These are phyloP conservation scores for Didymella segeticola DNA, from an alignment of 2,329 filamentous ascomycete species.

Conservation along the genomic window DNA sequence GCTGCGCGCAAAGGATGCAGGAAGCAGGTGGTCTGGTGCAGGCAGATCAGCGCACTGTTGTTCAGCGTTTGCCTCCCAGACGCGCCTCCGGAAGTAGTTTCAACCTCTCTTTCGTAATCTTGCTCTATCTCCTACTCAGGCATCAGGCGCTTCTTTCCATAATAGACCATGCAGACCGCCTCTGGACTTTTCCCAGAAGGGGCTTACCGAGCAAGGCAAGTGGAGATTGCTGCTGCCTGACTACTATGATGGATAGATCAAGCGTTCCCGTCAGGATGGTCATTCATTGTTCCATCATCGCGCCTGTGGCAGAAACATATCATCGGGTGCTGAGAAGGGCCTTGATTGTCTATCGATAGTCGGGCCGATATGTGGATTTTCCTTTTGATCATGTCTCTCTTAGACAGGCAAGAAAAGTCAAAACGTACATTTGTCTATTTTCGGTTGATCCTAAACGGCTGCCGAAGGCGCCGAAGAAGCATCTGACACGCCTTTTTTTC, in stretches of 20 bases:
- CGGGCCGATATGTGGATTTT: constrained; percentile 9
- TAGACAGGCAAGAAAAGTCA: background rate
- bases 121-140: background rate
- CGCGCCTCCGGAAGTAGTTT: background rate
- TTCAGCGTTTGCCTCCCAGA: background rate
- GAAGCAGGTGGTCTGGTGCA: constrained; percentile 2
- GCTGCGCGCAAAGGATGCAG: background rate
- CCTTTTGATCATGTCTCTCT: constrained; percentile 11
- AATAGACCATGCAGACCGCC: background rate
- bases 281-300: constrained; percentile 1
- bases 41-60: background rate
- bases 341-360: constrained; percentile 13
- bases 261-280: background rate
- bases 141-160: background rate
- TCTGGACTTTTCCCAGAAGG: background rate
- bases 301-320: background rate
- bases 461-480: constrained; percentile 3
- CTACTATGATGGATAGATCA: background rate
- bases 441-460: constrained; percentile 7
- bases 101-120: background rate
- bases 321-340: background rate
- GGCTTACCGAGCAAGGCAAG: background rate
- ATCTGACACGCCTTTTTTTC: constrained; percentile 3
- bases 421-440: constrained; percentile 1
- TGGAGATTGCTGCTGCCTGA: background rate